phyloP scores from a whole-genome alignment of 140 eudicot species.

The Oenanthe javanica region DNA sequence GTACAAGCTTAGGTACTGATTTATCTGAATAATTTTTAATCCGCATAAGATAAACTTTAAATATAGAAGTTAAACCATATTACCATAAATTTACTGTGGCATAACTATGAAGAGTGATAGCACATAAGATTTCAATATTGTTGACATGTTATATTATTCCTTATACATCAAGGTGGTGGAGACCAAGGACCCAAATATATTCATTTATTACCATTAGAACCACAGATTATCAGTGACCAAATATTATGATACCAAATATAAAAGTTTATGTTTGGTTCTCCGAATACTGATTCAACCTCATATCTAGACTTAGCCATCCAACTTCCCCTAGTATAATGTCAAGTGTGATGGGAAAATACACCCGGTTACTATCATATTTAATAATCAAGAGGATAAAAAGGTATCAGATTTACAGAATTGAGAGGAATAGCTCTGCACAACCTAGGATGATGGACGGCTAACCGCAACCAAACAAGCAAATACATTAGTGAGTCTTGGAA shows the following conservation, averaged over 20 bases:
- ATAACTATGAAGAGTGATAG: neutral
- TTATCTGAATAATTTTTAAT: constrained; percentile 44
- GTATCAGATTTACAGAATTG: neutral
- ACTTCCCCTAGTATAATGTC: neutral
- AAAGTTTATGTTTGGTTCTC: neutral
- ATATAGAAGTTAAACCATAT: neutral
- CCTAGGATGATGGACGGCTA: neutral
- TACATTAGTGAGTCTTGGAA: neutral
- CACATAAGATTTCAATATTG: neutral
- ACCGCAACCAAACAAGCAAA: neutral
- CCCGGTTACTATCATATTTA: neutral
- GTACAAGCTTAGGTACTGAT: constrained; percentile 58
- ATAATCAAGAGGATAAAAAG: neutral
- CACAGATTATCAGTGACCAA: neutral
- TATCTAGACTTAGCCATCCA: neutral
- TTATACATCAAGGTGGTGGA: neutral
- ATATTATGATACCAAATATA: neutral
- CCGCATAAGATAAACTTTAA: neutral
- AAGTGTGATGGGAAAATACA: neutral
- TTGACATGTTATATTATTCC: neutral
- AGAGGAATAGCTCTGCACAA: neutral
- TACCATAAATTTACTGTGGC: neutral
- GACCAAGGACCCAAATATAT: neutral
- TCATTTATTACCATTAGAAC: neutral
- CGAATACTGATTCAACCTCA: neutral